Evolutionary conservation across 2,329 filamentous ascomycete species (phyloP), one percentile per base, ranked within the genome.

Genomic region (Trichoderma cornu-damae): DNA sequence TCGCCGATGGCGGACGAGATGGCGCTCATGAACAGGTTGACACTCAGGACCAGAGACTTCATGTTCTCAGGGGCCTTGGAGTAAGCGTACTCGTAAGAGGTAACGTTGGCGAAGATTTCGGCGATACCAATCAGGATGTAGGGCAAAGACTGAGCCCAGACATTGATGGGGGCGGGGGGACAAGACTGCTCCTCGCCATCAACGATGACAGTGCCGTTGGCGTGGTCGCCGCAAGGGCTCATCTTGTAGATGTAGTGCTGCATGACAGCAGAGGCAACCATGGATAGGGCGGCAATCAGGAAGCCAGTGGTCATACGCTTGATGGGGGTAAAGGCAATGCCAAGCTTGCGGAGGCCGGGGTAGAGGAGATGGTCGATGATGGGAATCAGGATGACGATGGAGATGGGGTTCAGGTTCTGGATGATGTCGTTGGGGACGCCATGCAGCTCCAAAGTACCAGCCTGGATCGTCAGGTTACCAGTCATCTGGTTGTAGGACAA

Each of bases 51-150:
- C n/a, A 91, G 77, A 1, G 85, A 88, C 62, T 87, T 85, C 88
- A 92, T 92, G 75, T 90, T 90, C 66, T 81, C 83, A 24, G 88
- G 88, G 0, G 87, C 87, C 72, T 90, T 89, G 69, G 85, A 86
- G 75, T 85, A 91, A 32, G 88, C 88, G 62, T 89, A 90, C 68
- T 90, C 88, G 62, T 88, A 82, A 1, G 84, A 84, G 14, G 79
- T 80, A 59, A 81, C 77, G 65, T 79, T 79, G 61, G 78, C 75
- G 63, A 81, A 76, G 54, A 81, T 78, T 70, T 82, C 79, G 7
- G 78, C 75, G 3, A 80, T 67, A 60, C 78, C 79, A 24, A 78
- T 76, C 24, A 82, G 65, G 61, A 80, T 73, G 66, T 80, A 79
- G 18, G 79, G 76, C 9, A 81, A 70, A 20, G 71, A 76, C 69